A percentile compares a stretch with the other conserved stretches of the same genome.
phyloP scores from a whole-genome alignment of 2,329 filamentous ascomycete genomes.

The Colletotrichum navitas region DNA sequence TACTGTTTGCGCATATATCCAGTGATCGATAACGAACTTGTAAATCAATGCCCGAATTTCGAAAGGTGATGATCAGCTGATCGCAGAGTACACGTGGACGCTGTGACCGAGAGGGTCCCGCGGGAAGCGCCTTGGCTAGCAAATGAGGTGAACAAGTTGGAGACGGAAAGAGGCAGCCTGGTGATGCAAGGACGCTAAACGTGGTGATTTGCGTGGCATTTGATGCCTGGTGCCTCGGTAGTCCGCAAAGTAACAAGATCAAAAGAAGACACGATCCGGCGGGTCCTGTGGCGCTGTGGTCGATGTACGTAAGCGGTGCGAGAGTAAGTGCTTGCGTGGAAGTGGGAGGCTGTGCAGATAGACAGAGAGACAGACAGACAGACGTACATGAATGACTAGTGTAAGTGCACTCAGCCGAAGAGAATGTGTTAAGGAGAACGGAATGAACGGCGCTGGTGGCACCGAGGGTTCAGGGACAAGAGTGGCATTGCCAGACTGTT shows the following conservation, averaged over 20 bases:
- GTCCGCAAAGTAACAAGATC: constrained; percentile 1
- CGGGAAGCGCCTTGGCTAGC: constrained; percentile 11
- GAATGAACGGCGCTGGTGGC: not conserved
- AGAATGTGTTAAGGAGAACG: not conserved
- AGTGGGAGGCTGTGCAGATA: constrained; percentile 40
- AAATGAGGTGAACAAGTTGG: not conserved
- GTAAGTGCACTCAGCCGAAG: constrained; percentile 21
- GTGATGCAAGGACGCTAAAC: constrained; percentile 15
- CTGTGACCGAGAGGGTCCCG: not conserved
- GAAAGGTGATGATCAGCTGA: not conserved
- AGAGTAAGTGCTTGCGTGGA: constrained; percentile 41
- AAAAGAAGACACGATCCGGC: constrained; percentile 11
- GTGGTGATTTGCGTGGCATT: constrained; percentile 32
- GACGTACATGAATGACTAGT: not conserved
- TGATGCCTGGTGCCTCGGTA: constrained; percentile 22
- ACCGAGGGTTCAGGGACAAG: not conserved
- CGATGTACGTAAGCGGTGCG: constrained; percentile 25
- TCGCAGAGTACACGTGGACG: not conserved
- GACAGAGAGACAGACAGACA: not conserved
- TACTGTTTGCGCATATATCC: not conserved
- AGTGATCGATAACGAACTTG: not conserved
- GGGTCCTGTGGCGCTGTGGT: constrained; percentile 30
- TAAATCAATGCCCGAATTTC: not conserved
- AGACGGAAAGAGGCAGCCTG: constrained; percentile 17
- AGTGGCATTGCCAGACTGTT: not conserved